Conservation (phyloP, 768 basidiomycete species). For the Mycena crocata region DNA sequence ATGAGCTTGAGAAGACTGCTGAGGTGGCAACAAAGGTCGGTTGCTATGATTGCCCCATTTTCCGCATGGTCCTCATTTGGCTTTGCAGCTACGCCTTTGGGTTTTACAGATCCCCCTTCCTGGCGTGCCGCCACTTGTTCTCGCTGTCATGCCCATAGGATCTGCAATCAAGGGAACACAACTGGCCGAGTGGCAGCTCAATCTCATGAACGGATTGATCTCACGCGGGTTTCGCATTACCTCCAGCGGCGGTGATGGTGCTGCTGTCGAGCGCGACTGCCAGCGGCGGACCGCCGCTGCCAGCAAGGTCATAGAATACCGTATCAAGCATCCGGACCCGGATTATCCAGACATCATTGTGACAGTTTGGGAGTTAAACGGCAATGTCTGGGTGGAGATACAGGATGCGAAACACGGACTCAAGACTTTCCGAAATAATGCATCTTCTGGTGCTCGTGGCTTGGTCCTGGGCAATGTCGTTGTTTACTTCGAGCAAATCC, state of each 20-base stretch:
- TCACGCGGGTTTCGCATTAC: conserved; percentile 10
- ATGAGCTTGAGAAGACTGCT: not conserved
- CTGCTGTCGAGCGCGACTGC: conserved; percentile 22
- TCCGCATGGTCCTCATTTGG: not conserved
- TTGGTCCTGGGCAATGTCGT: conserved; percentile 13
- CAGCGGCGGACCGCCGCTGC: not conserved
- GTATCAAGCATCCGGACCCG: conserved; percentile 10
- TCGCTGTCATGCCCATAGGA: conserved; percentile 9
- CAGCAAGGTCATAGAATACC: not conserved
- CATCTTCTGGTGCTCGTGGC: not conserved
- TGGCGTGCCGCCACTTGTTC: conserved; percentile 6
- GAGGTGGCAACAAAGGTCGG: conserved; percentile 16
- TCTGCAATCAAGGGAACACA: conserved; percentile 13
- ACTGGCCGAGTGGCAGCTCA: conserved; percentile 16
- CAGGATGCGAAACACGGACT: conserved; percentile 26
- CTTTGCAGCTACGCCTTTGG: conserved; percentile 19
- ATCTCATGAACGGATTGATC: conserved; percentile 13
- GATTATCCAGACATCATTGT: not conserved
- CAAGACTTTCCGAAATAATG: conserved; percentile 21
- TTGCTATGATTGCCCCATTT: not conserved
- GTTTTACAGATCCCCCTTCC: conserved; percentile 21
- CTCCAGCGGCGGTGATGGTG: conserved; percentile 15
- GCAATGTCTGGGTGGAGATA: conserved; percentile 12
- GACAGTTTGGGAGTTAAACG: not conserved
- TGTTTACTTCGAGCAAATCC: conserved; percentile 5